Evolutionary conservation across 2,329 filamentous ascomycete species (phyloP).

Genomic region (Aspergillus ochraceoroseus): DNA sequence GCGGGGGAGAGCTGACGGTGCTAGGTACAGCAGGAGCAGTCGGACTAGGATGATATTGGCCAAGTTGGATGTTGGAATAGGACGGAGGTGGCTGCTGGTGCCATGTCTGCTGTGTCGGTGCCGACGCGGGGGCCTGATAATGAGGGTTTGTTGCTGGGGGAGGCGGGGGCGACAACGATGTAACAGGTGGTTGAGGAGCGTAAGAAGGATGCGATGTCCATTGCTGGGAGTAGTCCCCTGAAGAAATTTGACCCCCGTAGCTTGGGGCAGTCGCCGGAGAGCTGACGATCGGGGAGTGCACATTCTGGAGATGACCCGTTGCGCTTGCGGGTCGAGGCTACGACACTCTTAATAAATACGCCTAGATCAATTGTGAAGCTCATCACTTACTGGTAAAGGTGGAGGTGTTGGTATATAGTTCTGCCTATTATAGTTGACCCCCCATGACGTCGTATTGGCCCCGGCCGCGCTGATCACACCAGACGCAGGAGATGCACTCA

Average conservation of each 20-base stretch:
- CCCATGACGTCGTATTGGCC: constrained; percentile 40
- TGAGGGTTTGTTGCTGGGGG: too few species aligned
- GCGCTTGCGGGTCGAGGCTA: constrained; percentile 39
- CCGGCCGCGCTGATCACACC: constrained; percentile 11
- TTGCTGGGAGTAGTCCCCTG: constrained; percentile 16
- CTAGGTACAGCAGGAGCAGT: constrained; percentile 3
- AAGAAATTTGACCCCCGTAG: constrained; percentile 16
- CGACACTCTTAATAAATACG: constrained; percentile 11
- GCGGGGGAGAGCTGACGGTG: neutral
- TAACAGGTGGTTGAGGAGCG: constrained; percentile 20
- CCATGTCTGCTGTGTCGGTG: constrained; percentile 25
- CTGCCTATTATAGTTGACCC: constrained; percentile 42
- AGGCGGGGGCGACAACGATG: constrained; percentile 24
- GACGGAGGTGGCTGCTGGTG: constrained; percentile 26
- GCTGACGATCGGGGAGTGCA: constrained; percentile 19
- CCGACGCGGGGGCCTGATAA: constrained; percentile 34
- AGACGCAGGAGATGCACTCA: constrained; percentile 21
- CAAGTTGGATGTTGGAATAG: constrained; percentile 30
- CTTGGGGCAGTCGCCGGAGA: constrained; percentile 18
- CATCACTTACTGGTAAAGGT: constrained; percentile 37
- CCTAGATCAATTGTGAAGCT: neutral
- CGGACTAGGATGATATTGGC: constrained; percentile 12
- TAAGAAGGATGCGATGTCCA: constrained; percentile 25
- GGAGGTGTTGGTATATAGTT: constrained; percentile 28
- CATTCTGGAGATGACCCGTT: constrained; percentile 17